Evolutionary conservation across 139 green algal genomes (phyloP), one percentile per base, ranked within the genome.

Genomic region (Pleodorina starrii): DNA sequence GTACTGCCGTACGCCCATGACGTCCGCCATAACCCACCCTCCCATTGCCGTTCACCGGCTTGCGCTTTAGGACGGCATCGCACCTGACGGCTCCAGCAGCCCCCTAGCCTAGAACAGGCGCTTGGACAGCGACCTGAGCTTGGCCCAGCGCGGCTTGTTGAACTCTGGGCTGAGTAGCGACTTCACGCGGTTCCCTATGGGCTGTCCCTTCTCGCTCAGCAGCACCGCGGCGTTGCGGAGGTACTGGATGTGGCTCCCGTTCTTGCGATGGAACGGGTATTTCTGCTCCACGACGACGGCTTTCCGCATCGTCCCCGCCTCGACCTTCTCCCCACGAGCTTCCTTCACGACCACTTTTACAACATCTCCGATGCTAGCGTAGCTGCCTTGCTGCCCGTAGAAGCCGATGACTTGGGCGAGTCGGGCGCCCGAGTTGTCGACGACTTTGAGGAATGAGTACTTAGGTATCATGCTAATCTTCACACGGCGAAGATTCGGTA

Each of bases 281-380:
- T 94, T 95, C 32, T 89, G 88, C 83, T 95, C 93, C 27, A 93
- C 48, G 23, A 95, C 80, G 9, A 94, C 90, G 27, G 92, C 92
- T 66, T 93, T 92, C n/a, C 93, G 92, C 89, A 93, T 93, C 29
- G 89, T 88, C 9, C 92, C 92, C 16, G 77, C 75, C 14, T 89
- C 38, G 1, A 85, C 87, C 46, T 95, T 95, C 42, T 93, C 93
- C 9, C 90, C 91, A 44, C 92, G 92, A 0, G 90, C 89, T 25
- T 95, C 91, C 81, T 95, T 95, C 5, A 95, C 59, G 0, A 92
- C 85, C 6, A 95, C 89, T 57, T 95, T 95, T 1, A 95, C 93
- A 9, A 95, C 91, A 51, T 94, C 88, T 36, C 93, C 93, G 14
- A 92, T 57, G 50, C 85, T 76, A 27, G 51, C 89, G 36, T 68